Conservation (phyloP, 2,329 filamentous ascomycete genomes). For the Albophoma yamanashiensis region DNA sequence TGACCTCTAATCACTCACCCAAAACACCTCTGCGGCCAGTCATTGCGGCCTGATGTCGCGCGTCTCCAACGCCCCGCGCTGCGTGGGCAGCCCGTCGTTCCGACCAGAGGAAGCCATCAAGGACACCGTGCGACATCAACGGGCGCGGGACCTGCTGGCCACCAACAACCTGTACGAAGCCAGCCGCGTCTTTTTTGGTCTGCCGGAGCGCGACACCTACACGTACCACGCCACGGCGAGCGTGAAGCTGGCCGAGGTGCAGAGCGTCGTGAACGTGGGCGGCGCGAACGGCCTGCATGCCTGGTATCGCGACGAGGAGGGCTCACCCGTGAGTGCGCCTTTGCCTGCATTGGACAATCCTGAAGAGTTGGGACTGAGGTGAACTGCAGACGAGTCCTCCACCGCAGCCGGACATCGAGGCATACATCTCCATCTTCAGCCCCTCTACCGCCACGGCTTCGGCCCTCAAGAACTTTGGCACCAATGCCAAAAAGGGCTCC, state of each 20-base stretch:
- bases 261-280: conserved; percentile 33
- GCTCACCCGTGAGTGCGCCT: conserved; percentile 17
- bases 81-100: conserved; percentile 33
- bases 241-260: conserved; percentile 36
- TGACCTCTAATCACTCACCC: background rate
- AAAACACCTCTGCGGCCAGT: background rate
- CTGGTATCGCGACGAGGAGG: conserved; percentile 34
- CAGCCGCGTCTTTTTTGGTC: conserved; percentile 30
- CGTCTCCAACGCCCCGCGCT: conserved; percentile 21
- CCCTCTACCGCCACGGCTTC: conserved; percentile 48
- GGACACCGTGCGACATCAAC: conserved; percentile 25
- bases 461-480: conserved; percentile 49
- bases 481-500: conserved; percentile 55
- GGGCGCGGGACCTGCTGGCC: conserved; percentile 25
- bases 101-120: conserved; percentile 27
- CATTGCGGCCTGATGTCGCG: conserved; percentile 13
- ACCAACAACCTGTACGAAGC: conserved; percentile 33
- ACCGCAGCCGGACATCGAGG: conserved; percentile 45
- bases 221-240: conserved; percentile 41
- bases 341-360: background rate
- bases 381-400: conserved; percentile 32
- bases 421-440: conserved; percentile 58
- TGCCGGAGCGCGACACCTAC: conserved; percentile 33
- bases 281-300: conserved; percentile 33
- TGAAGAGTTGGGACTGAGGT: conserved; percentile 2